Base-by-base conservation (phyloP, 2,329 filamentous ascomycete species). In the Fusarium penzigii region DNA sequence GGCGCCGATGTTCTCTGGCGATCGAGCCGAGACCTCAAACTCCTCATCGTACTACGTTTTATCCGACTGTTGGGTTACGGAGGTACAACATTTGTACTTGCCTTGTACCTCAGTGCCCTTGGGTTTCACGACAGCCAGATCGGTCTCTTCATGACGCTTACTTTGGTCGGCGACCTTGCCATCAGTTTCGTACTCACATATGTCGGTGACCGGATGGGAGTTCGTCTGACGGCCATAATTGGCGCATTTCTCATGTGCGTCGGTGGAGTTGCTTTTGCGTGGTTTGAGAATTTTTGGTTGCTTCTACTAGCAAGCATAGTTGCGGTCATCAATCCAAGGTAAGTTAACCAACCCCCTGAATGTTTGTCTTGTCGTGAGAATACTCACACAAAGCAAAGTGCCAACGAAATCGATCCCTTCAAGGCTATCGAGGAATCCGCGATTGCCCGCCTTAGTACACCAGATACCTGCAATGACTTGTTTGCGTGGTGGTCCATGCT, bases 401-500 rank as follows among this genome's bases (percentile, higher is more conserved):
- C 59, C 29, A 63, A 63, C 10, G 59, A 63, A 34, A 63, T 63
- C n/a, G 60, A 63, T 36, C 59, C 60, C 4, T 63, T 63, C 53
- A 61, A 63, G 9, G 52, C 57, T 2, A 53, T 63, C n/a, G 60
- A 63, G 9, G 60, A 63, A 29, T 60, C 57, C 3, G 59, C 59
- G 0, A 55, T 63, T 11, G 59, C 60, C 5, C 60, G 55, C 0
- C 51, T 63, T 1, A 63, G 59, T 44, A 61, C 52, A 1, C 25
- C 52, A 5, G 52, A 63, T 6, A 63, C 57, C 6, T 56, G 60
- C 36, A 63, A 61, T 12, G 59, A 63, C 6, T 47, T 63, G 44
- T 63, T 63, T 29, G 59, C 59, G 0, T 63, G 59, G 60, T 63
- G 59, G 59, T 59, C 57, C 5, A 63, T 63, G 60, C 39, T 63